phyloP scores from a whole-genome alignment of 192 early-diverging fungal genomes.

The Lobosporangium transversale region DNA sequence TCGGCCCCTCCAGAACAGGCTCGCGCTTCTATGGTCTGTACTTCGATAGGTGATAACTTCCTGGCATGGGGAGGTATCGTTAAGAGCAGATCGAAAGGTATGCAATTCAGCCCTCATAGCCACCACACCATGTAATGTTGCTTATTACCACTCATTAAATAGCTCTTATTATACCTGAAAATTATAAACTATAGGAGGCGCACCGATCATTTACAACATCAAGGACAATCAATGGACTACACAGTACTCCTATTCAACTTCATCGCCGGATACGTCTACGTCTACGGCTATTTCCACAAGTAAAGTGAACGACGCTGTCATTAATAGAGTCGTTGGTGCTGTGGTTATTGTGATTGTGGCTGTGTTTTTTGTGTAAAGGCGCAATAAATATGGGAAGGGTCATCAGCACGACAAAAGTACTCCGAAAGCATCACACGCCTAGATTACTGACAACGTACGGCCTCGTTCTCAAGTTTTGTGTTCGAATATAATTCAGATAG shows the following conservation, averaged over 20 bases:
- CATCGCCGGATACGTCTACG: background rate
- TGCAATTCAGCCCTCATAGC: background rate
- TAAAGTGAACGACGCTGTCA: background rate
- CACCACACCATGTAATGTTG: background rate
- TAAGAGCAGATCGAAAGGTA: too few relatives aligned
- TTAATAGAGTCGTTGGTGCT: background rate
- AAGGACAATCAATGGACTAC: constrained; percentile 4
- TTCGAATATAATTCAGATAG: too few relatives aligned
- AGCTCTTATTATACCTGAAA: background rate
- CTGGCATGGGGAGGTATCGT: constrained; percentile 21
- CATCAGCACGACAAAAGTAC: too few relatives aligned
- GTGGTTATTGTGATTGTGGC: background rate
- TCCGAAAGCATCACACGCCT: too few relatives aligned
- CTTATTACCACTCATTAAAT: background rate
- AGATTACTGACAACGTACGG: too few relatives aligned
- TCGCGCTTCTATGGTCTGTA: constrained; percentile 8
- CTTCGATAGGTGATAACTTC: constrained; percentile 12
- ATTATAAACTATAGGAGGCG: background rate
- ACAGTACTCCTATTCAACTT: background rate
- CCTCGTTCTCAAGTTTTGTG: too few relatives aligned
- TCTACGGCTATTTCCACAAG: background rate
- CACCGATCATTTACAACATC: constrained; percentile 6
- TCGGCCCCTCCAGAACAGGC: background rate
- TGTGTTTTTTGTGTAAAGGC: background rate
- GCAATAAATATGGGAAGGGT: too few relatives aligned